These are phyloP conservation scores for Tetrahymena borealis DNA, from an alignment of 73 alveolate genomes.

Conservation along the genomic window DNA sequence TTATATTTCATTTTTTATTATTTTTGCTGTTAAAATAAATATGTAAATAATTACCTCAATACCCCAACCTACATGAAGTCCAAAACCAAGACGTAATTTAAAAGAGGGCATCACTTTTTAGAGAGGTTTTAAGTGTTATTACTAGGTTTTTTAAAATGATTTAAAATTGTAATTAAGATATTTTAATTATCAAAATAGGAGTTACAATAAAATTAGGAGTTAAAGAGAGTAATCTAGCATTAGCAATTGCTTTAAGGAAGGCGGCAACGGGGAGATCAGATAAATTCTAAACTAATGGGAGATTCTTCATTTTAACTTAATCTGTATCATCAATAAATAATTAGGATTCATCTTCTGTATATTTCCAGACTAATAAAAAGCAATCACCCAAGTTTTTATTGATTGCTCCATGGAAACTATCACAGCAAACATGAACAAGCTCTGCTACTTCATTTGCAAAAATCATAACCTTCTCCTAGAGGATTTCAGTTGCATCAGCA, in stretches of 20 bases:
- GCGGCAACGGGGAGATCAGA: slow-evolving; percentile 64
- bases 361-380: slow-evolving; percentile 88
- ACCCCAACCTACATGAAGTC: slow-evolving; percentile 91
- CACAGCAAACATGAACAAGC: slow-evolving; percentile 79
- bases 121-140: slow-evolving; percentile 4
- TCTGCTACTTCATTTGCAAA: slow-evolving; percentile 95
- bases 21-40: too few species aligned
- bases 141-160: neutral
- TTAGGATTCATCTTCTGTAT: neutral
- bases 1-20: slow-evolving; percentile 80
- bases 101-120: neutral
- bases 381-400: slow-evolving; percentile 94
- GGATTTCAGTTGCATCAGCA: slow-evolving; percentile 86
- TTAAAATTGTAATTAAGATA: too few species aligned
- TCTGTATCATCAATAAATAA: neutral
- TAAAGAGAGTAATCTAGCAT: neutral
- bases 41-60: slow-evolving; percentile 89
- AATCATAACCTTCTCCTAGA: slow-evolving; percentile 82
- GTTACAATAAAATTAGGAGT: neutral
- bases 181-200: too few species aligned
- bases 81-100: slow-evolving; percentile 74
- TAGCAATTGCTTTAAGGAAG: slow-evolving; percentile 60
- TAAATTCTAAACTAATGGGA: slow-evolving; percentile 20
- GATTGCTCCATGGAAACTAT: slow-evolving; percentile 79
- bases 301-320: neutral